Conservation (phyloP, 2,329 filamentous ascomycete genomes). For the Pestalotiopsis sp. region DNA sequence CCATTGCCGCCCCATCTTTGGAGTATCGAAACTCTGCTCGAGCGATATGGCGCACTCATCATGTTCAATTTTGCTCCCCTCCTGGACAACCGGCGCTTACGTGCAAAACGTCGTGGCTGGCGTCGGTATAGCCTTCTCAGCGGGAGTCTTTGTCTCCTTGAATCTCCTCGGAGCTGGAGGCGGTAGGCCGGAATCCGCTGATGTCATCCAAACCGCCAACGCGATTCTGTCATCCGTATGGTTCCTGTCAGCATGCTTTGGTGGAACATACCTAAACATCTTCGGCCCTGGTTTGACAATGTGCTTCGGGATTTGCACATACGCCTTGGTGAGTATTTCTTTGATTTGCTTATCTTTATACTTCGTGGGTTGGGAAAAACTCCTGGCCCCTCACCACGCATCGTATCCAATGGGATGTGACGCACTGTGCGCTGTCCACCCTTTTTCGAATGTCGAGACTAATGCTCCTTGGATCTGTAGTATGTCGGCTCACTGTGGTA, state of each 20-base stretch:
- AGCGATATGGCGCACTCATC: neutral
- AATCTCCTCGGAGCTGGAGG: slow-evolving; percentile 26
- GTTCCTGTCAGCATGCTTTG: slow-evolving; percentile 27
- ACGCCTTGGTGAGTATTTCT: slow-evolving; percentile 19
- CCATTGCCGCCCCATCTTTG: neutral
- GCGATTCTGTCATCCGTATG: slow-evolving; percentile 27
- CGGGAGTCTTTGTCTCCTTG: slow-evolving; percentile 8
- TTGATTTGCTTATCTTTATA: neutral
- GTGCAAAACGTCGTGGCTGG: slow-evolving; percentile 1
- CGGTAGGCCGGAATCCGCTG: slow-evolving; percentile 24
- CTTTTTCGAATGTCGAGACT: neutral
- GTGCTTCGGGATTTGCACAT: slow-evolving; percentile 19
- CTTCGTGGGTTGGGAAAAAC: no score
- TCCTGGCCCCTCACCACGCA: neutral
- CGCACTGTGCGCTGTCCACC: neutral
- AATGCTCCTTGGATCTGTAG: neutral
- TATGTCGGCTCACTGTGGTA: slow-evolving; percentile 30
- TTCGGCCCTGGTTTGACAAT: slow-evolving; percentile 24
- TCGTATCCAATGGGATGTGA: neutral
- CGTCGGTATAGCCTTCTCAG: slow-evolving; percentile 4
- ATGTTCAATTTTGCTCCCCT: neutral
- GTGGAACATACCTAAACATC: slow-evolving; percentile 26
- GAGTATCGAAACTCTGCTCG: neutral
- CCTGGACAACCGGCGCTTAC: neutral
- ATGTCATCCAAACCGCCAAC: slow-evolving; percentile 26